Percentiles rank a stretch among this genome's conserved stretches.
These are phyloP conservation scores for Dictyostelium capitatum DNA, from an alignment of 78 protist genomes.

Conservation along the genomic window DNA sequence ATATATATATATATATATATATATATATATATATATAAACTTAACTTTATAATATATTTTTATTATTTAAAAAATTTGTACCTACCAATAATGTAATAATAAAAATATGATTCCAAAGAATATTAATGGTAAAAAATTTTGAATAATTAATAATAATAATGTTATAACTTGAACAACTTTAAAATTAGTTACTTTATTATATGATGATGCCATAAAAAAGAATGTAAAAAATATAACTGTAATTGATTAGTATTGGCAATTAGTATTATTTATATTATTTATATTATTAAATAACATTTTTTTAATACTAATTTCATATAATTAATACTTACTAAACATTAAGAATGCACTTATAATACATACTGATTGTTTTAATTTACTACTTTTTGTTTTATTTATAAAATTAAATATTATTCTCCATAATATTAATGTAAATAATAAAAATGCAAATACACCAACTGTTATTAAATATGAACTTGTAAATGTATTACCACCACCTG, in stretches of 20 bases:
- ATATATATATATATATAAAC: too few species aligned
- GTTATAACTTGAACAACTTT: background rate
- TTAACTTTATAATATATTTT: too few species aligned
- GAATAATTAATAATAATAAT: background rate
- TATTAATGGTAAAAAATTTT: conserved; percentile 4
- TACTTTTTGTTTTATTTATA: background rate
- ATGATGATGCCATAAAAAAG: background rate
- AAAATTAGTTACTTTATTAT: background rate
- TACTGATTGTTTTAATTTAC: conserved; percentile 1
- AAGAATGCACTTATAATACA: background rate
- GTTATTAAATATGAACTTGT: background rate
- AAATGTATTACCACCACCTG: background rate
- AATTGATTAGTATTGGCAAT: background rate
- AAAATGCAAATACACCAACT: conserved; percentile 1
- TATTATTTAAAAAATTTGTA: too few species aligned
- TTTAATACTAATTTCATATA: too few species aligned
- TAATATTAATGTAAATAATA: background rate
- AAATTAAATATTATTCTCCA: background rate
- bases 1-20: too few species aligned
- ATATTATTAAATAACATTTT: too few species aligned
- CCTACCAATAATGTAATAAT: conserved; percentile 17
- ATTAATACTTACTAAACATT: conserved; percentile 1
- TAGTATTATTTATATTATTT: too few species aligned
- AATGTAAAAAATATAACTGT: conserved; percentile 3
- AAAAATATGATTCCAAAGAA: conserved; percentile 5